phyloP scores from a whole-genome alignment of 352 stramenopile species.

The Phytophthora kernoviae region DNA sequence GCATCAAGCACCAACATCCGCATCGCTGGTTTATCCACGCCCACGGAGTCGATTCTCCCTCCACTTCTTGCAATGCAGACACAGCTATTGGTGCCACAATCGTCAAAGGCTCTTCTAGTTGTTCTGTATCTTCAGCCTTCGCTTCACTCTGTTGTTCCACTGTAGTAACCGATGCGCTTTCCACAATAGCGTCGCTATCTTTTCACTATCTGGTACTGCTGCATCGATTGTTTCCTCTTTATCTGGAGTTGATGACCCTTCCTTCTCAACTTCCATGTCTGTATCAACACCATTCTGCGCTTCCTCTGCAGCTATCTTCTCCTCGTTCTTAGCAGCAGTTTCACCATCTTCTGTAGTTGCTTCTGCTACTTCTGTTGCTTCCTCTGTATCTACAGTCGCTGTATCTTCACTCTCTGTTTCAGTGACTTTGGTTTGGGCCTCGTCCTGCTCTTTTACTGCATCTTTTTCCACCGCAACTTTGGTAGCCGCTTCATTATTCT shows the following conservation, averaged over 20 bases:
- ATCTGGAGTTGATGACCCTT: not conserved
- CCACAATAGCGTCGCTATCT: not conserved
- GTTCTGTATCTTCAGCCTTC: not conserved
- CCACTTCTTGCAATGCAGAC: not conserved
- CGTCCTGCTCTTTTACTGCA: conserved; percentile 9
- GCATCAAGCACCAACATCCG: conserved; percentile 19
- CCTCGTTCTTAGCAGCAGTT: not conserved
- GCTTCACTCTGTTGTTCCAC: not conserved
- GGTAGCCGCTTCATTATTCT: not conserved
- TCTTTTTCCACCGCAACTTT: conserved; percentile 1
- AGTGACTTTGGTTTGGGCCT: not conserved
- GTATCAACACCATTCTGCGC: conserved; percentile 1
- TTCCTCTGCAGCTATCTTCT: conserved; percentile 4
- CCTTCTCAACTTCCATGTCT: conserved; percentile 2
- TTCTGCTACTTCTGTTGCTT: not conserved
- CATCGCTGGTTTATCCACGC: conserved; percentile 3
- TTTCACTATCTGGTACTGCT: not conserved
- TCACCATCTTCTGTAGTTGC: not conserved
- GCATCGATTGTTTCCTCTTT: not conserved
- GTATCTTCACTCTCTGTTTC: not conserved
- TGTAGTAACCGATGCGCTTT: not conserved
- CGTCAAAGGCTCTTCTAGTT: conserved; percentile 16
- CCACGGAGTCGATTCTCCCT: conserved; percentile 5
- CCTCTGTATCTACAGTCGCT: not conserved
- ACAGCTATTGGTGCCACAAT: conserved; percentile 14